These are phyloP conservation scores for Nephelium lappaceum DNA, from an alignment of 345 rosid genomes.

Conservation along the genomic window DNA sequence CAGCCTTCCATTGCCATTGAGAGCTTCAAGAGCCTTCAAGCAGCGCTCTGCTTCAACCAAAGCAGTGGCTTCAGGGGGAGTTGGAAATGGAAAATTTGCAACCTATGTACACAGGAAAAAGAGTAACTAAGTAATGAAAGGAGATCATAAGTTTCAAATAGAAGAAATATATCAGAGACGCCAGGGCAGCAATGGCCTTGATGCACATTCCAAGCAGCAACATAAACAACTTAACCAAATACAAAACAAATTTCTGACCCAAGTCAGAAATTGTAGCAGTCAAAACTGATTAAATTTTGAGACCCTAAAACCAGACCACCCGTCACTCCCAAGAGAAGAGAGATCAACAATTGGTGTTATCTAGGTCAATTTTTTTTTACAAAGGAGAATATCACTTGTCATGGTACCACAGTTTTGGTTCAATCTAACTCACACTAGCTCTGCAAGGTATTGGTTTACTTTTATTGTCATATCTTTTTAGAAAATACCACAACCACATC, in stretches of 20 bases:
- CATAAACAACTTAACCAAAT: not conserved
- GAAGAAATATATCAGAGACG: not conserved
- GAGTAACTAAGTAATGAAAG: not conserved
- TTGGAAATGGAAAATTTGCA: slow-evolving; percentile 89
- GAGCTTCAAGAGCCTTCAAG: slow-evolving; percentile 78
- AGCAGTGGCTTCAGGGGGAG: slow-evolving; percentile 69
- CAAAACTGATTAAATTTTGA: not conserved
- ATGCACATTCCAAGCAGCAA: not conserved
- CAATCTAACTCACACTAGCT: not conserved
- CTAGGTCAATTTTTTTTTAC: not conserved
- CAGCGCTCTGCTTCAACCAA: slow-evolving; percentile 71
- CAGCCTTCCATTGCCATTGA: slow-evolving; percentile 59
- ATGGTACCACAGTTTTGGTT: not conserved
- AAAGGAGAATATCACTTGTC: not conserved
- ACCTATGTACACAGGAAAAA: slow-evolving; percentile 49
- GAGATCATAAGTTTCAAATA: not conserved
- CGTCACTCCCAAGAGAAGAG: not conserved
- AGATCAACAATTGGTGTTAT: not conserved
- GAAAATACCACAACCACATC: not conserved
- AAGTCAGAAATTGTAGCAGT: not conserved
- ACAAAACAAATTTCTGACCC: not conserved
- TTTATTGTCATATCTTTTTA: not conserved
- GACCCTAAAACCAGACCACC: not conserved
- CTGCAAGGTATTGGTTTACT: not conserved
- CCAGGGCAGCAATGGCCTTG: not conserved